These are phyloP conservation scores for Westerdykella aurantiaca DNA, from an alignment of 2,329 filamentous ascomycete species.

Conservation along the genomic window DNA sequence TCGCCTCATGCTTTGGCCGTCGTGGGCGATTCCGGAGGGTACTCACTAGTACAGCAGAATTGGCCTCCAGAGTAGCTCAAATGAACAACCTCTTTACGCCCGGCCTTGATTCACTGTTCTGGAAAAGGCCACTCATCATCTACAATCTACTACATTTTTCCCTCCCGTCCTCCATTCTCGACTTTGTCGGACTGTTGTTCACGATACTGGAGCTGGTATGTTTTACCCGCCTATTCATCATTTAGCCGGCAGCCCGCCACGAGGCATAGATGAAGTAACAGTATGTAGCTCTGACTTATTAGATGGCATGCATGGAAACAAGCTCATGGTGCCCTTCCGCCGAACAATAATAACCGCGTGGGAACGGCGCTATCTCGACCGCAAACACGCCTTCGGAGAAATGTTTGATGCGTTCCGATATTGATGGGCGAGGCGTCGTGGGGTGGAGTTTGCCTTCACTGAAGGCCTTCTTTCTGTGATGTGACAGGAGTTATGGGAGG, in stretches of 20 bases:
- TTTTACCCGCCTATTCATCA: conserved; percentile 5
- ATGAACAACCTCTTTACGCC: no score
- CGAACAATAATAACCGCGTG: conserved; percentile 1
- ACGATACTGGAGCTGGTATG: neutral
- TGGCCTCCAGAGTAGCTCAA: no score
- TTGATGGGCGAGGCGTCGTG: no score
- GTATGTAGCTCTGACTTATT: conserved; percentile 1
- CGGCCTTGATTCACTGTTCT: neutral
- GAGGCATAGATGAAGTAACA: conserved; percentile 8
- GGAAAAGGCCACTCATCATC: neutral
- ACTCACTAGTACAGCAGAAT: no score
- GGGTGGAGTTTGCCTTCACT: no score
- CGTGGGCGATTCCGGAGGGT: no score
- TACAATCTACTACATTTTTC: neutral
- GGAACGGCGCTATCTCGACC: no score
- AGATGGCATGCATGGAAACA: no score
- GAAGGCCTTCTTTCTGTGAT: no score
- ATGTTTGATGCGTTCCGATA: no score
- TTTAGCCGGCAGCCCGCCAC: conserved; percentile 11
- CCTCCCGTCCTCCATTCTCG: neutral
- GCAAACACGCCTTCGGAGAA: no score
- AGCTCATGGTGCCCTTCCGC: conserved; percentile 6
- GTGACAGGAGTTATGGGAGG: no score
- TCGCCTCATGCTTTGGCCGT: neutral
- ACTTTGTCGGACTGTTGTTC: neutral